A percentile compares a stretch with the other conserved stretches of the same genome.
phyloP scores from a whole-genome alignment of 345 rosid species.

The Syzygium oleosum region DNA sequence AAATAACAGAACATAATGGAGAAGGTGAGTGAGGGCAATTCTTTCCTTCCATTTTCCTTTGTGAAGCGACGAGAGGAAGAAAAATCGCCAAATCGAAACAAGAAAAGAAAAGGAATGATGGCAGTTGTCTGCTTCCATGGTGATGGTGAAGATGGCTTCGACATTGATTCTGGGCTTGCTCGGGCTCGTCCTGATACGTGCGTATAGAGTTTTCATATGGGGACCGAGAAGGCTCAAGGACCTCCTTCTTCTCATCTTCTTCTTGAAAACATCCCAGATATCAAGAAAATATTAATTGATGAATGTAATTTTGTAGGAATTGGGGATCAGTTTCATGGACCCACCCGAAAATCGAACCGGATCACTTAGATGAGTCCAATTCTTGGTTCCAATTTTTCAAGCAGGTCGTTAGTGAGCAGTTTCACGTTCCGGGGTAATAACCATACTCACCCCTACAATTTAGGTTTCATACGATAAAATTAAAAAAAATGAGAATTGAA shows the following conservation, averaged over 20 bases:
- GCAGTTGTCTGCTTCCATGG: too few relatives aligned
- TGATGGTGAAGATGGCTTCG: neutral
- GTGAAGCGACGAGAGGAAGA: too few relatives aligned
- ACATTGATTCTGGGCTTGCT: slow-evolving; percentile 13
- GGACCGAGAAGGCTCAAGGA: slow-evolving; percentile 19
- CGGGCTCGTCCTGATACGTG: neutral
- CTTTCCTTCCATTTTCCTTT: too few relatives aligned
- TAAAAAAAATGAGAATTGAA: neutral
- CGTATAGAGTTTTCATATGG: slow-evolving; percentile 2
- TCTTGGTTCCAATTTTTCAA: accelerated
- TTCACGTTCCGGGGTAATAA: accelerated
- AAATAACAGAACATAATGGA: too few relatives aligned
- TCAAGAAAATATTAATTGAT: neutral
- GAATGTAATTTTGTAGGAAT: too few relatives aligned
- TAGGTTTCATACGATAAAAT: neutral
- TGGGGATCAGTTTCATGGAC: accelerated
- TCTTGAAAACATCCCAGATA: slow-evolving; percentile 31
- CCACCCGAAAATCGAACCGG: too few relatives aligned
- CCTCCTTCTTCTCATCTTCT: slow-evolving; percentile 29
- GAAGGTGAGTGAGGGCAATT: too few relatives aligned
- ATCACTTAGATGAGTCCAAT: too few relatives aligned
- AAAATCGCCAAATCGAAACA: too few relatives aligned
- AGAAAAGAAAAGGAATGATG: too few relatives aligned
- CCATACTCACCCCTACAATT: neutral
- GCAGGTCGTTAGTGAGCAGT: accelerated